A percentile compares a stretch with the other conserved stretches of the same genome.
phyloP scores from a whole-genome alignment of 805 yeast genomes.

The Gaillardinia entomophila region DNA sequence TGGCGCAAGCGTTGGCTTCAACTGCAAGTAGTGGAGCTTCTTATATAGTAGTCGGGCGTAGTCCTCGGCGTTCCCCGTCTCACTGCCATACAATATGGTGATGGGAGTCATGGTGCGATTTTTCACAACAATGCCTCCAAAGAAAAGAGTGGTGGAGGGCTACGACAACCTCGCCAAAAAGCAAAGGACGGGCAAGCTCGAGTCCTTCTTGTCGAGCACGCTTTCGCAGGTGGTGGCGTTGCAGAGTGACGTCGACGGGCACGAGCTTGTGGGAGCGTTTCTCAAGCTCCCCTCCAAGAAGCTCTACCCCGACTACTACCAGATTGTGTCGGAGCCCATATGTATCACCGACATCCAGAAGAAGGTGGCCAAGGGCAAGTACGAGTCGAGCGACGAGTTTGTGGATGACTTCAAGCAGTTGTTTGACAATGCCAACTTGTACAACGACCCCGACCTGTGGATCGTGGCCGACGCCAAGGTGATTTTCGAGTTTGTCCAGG shows the following conservation, averaged over 20 bases:
- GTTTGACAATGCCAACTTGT: conserved; percentile 32
- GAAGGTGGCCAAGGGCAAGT: conserved; percentile 36
- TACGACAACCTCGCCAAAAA: conserved; percentile 5
- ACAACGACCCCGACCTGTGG: conserved; percentile 40
- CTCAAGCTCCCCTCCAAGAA: conserved; percentile 30
- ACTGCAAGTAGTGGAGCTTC: conserved; percentile 48
- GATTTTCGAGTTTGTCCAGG: conserved; percentile 51
- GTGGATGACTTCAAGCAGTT: conserved; percentile 30
- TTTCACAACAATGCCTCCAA: conserved; percentile 5
- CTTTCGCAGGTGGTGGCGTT: conserved; percentile 25
- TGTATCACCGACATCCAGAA: conserved; percentile 28
- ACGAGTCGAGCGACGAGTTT: conserved; percentile 36
- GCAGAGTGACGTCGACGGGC: conserved; percentile 22
- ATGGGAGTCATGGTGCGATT: conserved; percentile 16
- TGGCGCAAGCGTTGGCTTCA: conserved; percentile 42
- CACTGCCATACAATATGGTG: conserved; percentile 80
- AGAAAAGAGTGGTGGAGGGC: conserved; percentile 6
- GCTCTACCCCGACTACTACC: conserved; percentile 35
- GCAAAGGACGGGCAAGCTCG: conserved; percentile 17
- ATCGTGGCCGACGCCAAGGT: conserved; percentile 62
- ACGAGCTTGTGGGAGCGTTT: conserved; percentile 22
- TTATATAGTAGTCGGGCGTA: conserved; percentile 62
- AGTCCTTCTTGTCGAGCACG: conserved; percentile 24
- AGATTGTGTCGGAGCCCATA: conserved; percentile 28
- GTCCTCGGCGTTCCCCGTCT: conserved; percentile 88